phyloP scores from a whole-genome alignment of 306 rosid species.

The Amphicarpaea edgeworthii region DNA sequence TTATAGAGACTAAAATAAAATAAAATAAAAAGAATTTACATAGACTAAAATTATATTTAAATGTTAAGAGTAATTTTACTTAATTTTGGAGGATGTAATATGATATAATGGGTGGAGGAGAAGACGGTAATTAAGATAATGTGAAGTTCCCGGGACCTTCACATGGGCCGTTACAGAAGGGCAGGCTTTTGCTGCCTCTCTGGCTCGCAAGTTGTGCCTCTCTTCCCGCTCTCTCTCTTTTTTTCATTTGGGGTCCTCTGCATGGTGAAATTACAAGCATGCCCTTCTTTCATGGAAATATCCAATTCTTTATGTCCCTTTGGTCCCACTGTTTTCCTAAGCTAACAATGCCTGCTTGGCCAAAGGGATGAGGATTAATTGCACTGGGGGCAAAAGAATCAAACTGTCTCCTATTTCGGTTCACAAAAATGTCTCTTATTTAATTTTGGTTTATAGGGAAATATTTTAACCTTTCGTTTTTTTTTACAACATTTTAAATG shows the following conservation, averaged over 20 bases:
- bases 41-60: too few species aligned
- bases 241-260: slow-evolving; percentile 49
- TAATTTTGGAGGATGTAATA: too few species aligned
- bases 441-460: not conserved
- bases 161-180: slow-evolving; percentile 81
- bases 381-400: slow-evolving; percentile 5
- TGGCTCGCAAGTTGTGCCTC: slow-evolving; percentile 67
- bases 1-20: too few species aligned
- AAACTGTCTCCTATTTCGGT: not conserved
- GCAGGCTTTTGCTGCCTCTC: slow-evolving; percentile 69
- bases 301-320: slow-evolving; percentile 10
- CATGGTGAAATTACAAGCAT: slow-evolving; percentile 38
- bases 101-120: slow-evolving; percentile 45
- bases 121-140: slow-evolving; percentile 31
- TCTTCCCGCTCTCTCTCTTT: slow-evolving; percentile 59
- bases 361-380: slow-evolving; percentile 22
- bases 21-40: too few species aligned
- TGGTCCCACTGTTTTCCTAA: slow-evolving; percentile 31
- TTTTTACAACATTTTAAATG: not conserved
- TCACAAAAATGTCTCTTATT: not conserved
- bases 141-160: slow-evolving; percentile 64
- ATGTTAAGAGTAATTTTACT: not conserved
- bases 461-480: not conserved
- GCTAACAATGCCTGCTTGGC: slow-evolving; percentile 9
- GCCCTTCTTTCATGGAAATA: slow-evolving; percentile 41